Base-by-base conservation (phyloP, 768 basidiomycete species). In the Pulveroboletus sp. region DNA sequence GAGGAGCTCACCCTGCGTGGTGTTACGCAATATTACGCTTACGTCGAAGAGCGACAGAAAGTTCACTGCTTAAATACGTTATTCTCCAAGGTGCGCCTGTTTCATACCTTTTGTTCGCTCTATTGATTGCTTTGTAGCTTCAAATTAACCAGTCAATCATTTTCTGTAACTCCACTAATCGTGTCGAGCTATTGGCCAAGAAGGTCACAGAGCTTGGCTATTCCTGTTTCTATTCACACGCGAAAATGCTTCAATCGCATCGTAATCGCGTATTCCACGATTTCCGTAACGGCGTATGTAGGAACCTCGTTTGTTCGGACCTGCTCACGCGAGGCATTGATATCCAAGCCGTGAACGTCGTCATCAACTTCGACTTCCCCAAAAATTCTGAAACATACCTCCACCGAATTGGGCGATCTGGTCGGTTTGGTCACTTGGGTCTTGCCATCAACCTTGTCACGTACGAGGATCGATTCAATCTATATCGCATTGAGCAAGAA, bases 111-210 rank as follows among this genome's bases (percentile, higher is more conserved):
- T 1, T 29, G 22, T 22, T 37, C 31, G 39, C 43, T 19, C 49
- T 44, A 41, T 51, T 53, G 26, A 57, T 43, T 17, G 17, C 35
- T 40, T 49, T 31, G 12, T 66, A 97, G 92, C 83, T 99, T 43
- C 95, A 98, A 94, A 99, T 99, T 78, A 99, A 99, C 74, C 95
- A 99, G 74, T 97, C 95, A 51, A 98, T 99, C 73, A 99, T 99
- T 67, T 99, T 99, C 74, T 99, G 95, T 75, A 99, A 99, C 78
- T 97, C 95, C 57, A 99, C 95, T 63, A 96, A 97, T 77, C 93
- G 95, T 50, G 95, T 99, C 74, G 95, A 99, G 73, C 87, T 99
- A 41, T 81, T 99, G 60, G 95, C 95, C 53, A 97, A 98, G 76
- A 99, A 99, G 75, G 93, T 99, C 61, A 99, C 95, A 12, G 96